Evolutionary conservation across 441 rosid genomes (phyloP), one percentile per base, ranked within the genome.

Genomic region (Cnidoscolus chayamansa): DNA sequence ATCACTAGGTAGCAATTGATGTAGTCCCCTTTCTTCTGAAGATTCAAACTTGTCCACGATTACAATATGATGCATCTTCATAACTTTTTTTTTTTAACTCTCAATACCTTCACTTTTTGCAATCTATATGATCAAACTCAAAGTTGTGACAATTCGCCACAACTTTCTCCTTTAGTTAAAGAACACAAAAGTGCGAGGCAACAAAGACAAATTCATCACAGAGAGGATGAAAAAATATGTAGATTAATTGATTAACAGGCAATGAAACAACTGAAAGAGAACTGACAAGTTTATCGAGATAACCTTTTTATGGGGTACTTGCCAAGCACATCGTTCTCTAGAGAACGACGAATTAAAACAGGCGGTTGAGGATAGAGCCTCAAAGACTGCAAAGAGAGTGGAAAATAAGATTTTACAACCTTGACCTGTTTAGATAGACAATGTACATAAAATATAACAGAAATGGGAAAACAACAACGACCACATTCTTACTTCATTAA

Each of bases 301-400:
- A 19, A 95, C 99, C 90, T 92, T 82, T 81, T 87, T 69, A 92
- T 91, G 1, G 88, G 99, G 82, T 92, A 95, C 59, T 77, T 78
- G 72, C 97, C 99, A 67, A 95, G 98, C 58, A 81, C 67, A 80
- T 95, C 98, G 50, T 81, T 77, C 67, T 84, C 87, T 31, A 88
- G 50, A 75, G 98, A 92, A 66, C 99, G 98, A 2, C 98, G 98
- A 66, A 95, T 95, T 67, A 95, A 80, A 74, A 95, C 98, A 17
- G 99, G 99, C 71, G 99, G 99, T 74, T 95, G 99, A 65, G 99
- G 99, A 80, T 92, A 95, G 67, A 95, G 86, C 86, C 99, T 85
- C 86, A 95, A 74, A 65, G 97, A 91, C 97, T 95, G 83, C 82
- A 83, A 56, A 78, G 80, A 74, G 51, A 48, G 59, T 68, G 67